These are phyloP conservation scores for Penicillium egyptiacum DNA, from an alignment of 495 filamentous ascomycete genomes.

Conservation along the genomic window DNA sequence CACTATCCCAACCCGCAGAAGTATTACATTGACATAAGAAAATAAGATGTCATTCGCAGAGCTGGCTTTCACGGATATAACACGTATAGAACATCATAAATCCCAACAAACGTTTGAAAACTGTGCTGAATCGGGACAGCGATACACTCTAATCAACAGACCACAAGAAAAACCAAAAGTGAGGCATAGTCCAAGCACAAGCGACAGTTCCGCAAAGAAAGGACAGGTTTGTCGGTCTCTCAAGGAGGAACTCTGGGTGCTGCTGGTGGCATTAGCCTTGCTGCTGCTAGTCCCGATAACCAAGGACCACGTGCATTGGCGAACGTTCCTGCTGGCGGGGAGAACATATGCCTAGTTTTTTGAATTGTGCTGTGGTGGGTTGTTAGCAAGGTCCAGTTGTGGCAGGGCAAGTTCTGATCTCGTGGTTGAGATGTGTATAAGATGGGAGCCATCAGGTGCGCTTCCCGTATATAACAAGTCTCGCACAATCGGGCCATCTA, in stretches of 20 bases:
- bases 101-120: not conserved
- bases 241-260: not conserved
- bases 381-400: not conserved
- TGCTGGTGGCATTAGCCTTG: not conserved
- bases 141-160: not conserved
- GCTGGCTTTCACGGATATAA: too few relatives aligned
- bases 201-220: not conserved
- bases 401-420: not conserved
- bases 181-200: not conserved
- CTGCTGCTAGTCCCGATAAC: not conserved
- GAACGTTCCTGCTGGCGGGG: not conserved
- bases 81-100: too few relatives aligned
- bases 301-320: not conserved
- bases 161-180: not conserved
- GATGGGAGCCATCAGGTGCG: not conserved
- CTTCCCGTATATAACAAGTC: not conserved
- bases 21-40: too few relatives aligned
- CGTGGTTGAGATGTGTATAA: not conserved
- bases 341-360: too few relatives aligned
- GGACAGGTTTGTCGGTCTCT: not conserved
- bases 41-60: too few relatives aligned
- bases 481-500: not conserved
- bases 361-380: not conserved
- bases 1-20: too few relatives aligned
- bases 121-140: not conserved